phyloP scores from a whole-genome alignment of 345 rosid species.

The Capsella bursapastoris region DNA sequence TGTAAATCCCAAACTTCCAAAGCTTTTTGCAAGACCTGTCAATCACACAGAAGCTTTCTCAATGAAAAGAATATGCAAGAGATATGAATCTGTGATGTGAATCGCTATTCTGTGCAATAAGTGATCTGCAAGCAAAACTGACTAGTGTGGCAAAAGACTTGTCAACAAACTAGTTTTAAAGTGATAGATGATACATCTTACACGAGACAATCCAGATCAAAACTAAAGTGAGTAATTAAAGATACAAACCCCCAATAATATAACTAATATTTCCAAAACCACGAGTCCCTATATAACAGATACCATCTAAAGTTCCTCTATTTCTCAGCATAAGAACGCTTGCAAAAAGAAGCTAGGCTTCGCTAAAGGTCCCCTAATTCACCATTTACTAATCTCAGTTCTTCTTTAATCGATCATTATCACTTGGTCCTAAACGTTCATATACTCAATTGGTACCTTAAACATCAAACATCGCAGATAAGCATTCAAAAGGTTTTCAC shows the following conservation, averaged over 20 bases:
- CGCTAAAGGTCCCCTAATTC: neutral
- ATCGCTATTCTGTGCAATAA: neutral
- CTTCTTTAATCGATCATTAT: neutral
- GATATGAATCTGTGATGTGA: neutral
- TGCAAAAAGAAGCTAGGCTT: slow-evolving; percentile 19
- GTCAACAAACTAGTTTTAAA: neutral
- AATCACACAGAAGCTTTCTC: slow-evolving; percentile 28
- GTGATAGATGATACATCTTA: neutral
- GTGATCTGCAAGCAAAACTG: neutral
- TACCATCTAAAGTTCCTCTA: neutral
- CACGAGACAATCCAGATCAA: slow-evolving; percentile 16
- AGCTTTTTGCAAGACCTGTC: slow-evolving; percentile 90
- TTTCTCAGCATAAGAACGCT: neutral
- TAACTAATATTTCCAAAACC: slow-evolving; percentile 11
- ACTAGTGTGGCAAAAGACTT: neutral
- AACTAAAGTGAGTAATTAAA: neutral
- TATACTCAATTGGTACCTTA: neutral
- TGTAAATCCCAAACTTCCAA: slow-evolving; percentile 92
- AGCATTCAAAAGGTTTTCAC: neutral
- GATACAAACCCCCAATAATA: neutral
- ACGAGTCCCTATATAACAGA: slow-evolving; percentile 16
- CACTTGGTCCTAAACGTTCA: slow-evolving; percentile 12
- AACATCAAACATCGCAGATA: neutral
- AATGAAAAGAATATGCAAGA: slow-evolving; percentile 5
- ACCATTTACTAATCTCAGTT: slow-evolving; percentile 21